Evolutionary conservation across 169 alveolate species (phyloP).

Genomic region (Eimeria maxima): DNA sequence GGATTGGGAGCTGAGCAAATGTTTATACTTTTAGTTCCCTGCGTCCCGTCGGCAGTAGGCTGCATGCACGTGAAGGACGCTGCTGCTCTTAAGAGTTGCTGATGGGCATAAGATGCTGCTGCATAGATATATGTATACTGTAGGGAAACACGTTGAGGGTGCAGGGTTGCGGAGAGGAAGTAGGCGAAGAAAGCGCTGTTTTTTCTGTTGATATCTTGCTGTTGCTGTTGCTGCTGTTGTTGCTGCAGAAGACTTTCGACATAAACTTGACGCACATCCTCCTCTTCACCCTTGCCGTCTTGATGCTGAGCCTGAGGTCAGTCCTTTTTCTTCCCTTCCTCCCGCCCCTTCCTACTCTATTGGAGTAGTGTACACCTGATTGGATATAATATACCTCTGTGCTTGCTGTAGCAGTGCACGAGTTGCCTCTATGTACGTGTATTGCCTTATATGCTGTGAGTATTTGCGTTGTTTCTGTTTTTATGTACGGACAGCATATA

Average conservation of each 20-base stretch:
- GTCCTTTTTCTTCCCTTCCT: not conserved
- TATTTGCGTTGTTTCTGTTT: not conserved
- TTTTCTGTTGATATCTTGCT: not conserved
- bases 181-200: not conserved
- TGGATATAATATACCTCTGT: not conserved
- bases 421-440: not conserved
- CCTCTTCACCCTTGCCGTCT: slow-evolving; percentile 85
- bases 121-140: not conserved
- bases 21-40: no score
- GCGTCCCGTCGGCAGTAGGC: no score
- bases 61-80: not conserved
- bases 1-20: not conserved
- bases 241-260: slow-evolving; percentile 85
- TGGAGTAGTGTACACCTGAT: not conserved
- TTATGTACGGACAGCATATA: not conserved
- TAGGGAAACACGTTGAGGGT: not conserved
- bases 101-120: not conserved
- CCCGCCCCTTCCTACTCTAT: not conserved
- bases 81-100: not conserved
- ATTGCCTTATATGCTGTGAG: not conserved
- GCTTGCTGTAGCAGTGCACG: not conserved
- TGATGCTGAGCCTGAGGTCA: slow-evolving; percentile 84
- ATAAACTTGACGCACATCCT: slow-evolving; percentile 86
- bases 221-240: slow-evolving; percentile 19
- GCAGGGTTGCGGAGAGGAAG: not conserved